Evolutionary conservation across 1,284 basidiomycete genomes (phyloP), one percentile per base, ranked within the genome.

Genomic region (Vanrija sp.): DNA sequence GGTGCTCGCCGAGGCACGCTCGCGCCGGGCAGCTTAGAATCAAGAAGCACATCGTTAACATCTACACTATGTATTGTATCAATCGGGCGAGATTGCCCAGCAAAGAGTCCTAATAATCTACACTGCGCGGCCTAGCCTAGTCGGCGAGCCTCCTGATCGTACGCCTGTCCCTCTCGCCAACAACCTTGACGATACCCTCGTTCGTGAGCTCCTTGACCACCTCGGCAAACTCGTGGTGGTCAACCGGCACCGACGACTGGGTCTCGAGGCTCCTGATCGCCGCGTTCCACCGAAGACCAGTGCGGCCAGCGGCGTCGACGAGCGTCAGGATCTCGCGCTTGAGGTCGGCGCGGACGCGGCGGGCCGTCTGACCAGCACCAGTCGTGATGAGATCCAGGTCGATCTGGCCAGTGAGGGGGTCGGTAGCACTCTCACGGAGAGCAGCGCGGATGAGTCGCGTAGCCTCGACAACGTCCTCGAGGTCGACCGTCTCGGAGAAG

Each of bases 351-450:
- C 85, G 82, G 74, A 91, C 72, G 68, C 85, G 86, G 56, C 93
- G 81, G 75, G 94, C 87, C 31, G 90, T 85, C 56, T 84, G 78
- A 3, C 89, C 91, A 22, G 90, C 90, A 6, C 95, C 95, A 0
- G 93, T 96, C 71, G 93, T 95, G 68, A 98, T 84, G 65, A 98
- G 77, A 57, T 95, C 91, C 82, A 98, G 87, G 73, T 98, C 95
- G 68, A 98, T 76, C 56, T 76, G 87, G 51, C 94, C 94, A 2
- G 94, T 98, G 31, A 89, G 81, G 8, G 94, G 94, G 75, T 98
- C 95, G 79, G 93, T 91, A 60, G 92, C 92, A 66, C 84, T 86
- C 60, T 93, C 93, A 68, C 93, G 86, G 74, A 98, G 88, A 12
- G 95, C 96, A 71, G 96, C 89, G 49, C 89, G 85, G 85, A 98